Percentiles rank a stretch among this genome's conserved stretches.
These are phyloP conservation scores for Magnaporthiopsis incrustans DNA, from an alignment of 2,329 filamentous ascomycete genomes.

Conservation along the genomic window DNA sequence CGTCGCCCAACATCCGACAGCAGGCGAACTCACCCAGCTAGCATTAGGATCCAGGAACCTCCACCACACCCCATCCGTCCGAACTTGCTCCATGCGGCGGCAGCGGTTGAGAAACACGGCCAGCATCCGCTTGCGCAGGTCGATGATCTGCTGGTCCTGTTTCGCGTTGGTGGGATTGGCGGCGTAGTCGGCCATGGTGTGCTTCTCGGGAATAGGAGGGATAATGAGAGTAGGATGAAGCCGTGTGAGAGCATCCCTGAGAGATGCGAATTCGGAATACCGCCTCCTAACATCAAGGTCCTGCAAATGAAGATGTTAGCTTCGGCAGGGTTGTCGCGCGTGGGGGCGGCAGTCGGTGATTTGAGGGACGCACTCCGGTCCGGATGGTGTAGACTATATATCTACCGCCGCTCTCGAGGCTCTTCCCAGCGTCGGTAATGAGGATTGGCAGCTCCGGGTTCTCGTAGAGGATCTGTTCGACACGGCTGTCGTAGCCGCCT, in stretches of 20 bases:
- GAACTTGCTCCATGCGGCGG: slow-evolving; percentile 82
- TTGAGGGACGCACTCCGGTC: slow-evolving; percentile 59
- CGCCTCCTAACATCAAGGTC: slow-evolving; percentile 90
- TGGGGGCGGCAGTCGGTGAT: not conserved
- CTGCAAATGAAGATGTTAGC: slow-evolving; percentile 36
- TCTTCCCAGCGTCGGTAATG: slow-evolving; percentile 94
- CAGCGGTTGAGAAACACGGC: slow-evolving; percentile 93
- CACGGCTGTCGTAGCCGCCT: slow-evolving; percentile 85
- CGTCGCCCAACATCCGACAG: slow-evolving; percentile 12
- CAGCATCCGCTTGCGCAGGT: slow-evolving; percentile 92
- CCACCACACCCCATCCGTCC: slow-evolving; percentile 95
- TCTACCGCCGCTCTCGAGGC: slow-evolving; percentile 79
- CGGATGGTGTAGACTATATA: slow-evolving; percentile 97
- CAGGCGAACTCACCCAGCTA: slow-evolving; percentile 67
- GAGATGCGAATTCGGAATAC: slow-evolving; percentile 93
- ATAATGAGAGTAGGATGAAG: slow-evolving; percentile 93
- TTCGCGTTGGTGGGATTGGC: slow-evolving; percentile 97
- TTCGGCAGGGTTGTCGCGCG: not conserved
- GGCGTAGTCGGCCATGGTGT: slow-evolving; percentile 97
- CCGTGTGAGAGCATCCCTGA: slow-evolving; percentile 80
- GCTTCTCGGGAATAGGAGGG: slow-evolving; percentile 96
- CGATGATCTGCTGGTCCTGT: slow-evolving; percentile 94
- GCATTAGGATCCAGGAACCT: slow-evolving; percentile 95
- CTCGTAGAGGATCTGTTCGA: slow-evolving; percentile 96
- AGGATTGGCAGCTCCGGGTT: slow-evolving; percentile 82